Evolutionary conservation across 1,139 yeast species (phyloP).

Genomic region (Schwanniomyces etchellsii): DNA sequence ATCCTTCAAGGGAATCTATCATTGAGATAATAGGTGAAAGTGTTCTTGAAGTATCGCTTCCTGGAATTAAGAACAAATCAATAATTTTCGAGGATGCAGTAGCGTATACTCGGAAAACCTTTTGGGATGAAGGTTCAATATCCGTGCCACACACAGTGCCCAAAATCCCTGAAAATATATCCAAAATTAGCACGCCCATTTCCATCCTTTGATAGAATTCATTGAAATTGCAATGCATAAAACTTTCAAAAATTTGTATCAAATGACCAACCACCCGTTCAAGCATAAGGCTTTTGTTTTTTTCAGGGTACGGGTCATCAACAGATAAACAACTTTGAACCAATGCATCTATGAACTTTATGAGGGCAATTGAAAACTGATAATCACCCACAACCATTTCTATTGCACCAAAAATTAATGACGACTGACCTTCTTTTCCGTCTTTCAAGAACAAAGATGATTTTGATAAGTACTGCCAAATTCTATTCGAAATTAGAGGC

Average conservation of each 20-base stretch:
- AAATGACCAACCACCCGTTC: conserved; percentile 53
- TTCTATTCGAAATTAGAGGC: conserved; percentile 52
- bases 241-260: conserved; percentile 68
- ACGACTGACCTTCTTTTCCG: conserved; percentile 66
- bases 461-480: conserved; percentile 73
- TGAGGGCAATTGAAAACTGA: conserved; percentile 54
- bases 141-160: conserved; percentile 55
- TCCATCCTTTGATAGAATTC: conserved; percentile 53
- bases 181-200: conserved; percentile 54
- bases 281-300: conserved; percentile 49
- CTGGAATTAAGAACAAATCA: conserved; percentile 51
- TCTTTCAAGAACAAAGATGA: conserved; percentile 60
- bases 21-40: conserved; percentile 50
- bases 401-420: conserved; percentile 61
- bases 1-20: conserved; percentile 41
- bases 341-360: conserved; percentile 50
- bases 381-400: conserved; percentile 70
- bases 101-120: conserved; percentile 46
- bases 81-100: conserved; percentile 46
- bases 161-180: conserved; percentile 52
- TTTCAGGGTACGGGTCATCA: conserved; percentile 32
- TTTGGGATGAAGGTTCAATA: conserved; percentile 26
- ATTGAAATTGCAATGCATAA: conserved; percentile 62
- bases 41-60: conserved; percentile 47
- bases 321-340: conserved; percentile 47